A percentile compares a stretch with the other conserved stretches of the same genome.
Conservation (phyloP, 768 basidiomycete genomes). For the Mycena venus region DNA sequence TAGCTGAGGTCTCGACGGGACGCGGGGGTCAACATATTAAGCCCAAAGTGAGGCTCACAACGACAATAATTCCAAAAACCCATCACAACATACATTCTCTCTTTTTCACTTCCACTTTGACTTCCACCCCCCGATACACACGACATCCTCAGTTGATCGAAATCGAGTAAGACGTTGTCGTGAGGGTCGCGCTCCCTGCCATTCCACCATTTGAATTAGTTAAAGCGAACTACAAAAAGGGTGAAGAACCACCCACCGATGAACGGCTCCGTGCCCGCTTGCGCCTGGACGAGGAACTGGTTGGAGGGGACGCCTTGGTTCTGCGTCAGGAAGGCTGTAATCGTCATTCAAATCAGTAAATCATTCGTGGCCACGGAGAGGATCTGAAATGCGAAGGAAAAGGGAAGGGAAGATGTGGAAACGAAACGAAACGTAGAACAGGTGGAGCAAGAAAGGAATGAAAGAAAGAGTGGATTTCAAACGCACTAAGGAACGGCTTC, state of each 20-base stretch:
- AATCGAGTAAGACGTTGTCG: slow-evolving; percentile 45
- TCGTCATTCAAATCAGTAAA: neutral
- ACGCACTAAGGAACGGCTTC: slow-evolving; percentile 49
- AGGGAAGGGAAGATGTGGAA: too few species aligned
- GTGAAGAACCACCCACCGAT: slow-evolving; percentile 37
- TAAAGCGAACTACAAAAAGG: neutral
- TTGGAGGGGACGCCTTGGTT: slow-evolving; percentile 48
- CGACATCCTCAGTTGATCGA: slow-evolving; percentile 46
- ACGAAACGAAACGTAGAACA: neutral
- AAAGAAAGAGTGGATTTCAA: too few species aligned
- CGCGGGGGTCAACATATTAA: too few species aligned
- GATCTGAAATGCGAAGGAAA: too few species aligned
- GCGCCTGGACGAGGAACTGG: slow-evolving; percentile 51
- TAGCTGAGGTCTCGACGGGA: too few species aligned
- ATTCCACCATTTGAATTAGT: neutral
- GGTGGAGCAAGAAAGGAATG: too few species aligned
- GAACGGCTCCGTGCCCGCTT: slow-evolving; percentile 52
- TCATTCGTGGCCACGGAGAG: too few species aligned
- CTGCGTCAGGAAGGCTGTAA: slow-evolving; percentile 43
- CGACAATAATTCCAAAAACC: too few species aligned
- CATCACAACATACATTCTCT: too few species aligned
- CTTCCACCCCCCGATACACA: too few species aligned
- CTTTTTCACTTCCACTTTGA: too few species aligned
- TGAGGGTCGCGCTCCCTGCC: slow-evolving; percentile 47
- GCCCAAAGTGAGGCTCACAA: too few species aligned